Conservation (phyloP, 2,329 filamentous ascomycete genomes). For the Lasiodiplodia hormozganensis region DNA sequence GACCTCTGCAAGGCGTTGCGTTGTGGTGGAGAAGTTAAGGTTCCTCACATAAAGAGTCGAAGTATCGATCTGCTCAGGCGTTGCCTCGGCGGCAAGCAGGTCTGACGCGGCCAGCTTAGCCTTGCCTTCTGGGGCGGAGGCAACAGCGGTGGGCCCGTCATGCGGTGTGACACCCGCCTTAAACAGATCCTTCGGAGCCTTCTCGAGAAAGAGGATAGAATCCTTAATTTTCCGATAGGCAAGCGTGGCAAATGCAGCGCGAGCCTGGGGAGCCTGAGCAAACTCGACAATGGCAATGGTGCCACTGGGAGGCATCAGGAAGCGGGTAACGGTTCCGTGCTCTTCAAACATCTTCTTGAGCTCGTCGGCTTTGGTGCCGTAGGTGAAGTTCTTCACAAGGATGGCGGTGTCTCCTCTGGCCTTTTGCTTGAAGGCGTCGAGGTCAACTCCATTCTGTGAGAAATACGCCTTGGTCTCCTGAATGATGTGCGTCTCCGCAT, state of each 20-base stretch:
- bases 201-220: slow-evolving; percentile 90
- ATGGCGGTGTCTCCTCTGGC: slow-evolving; percentile 87
- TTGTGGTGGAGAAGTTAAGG: slow-evolving; percentile 89
- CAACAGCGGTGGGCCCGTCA: slow-evolving; percentile 38
- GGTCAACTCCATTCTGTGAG: slow-evolving; percentile 82
- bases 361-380: slow-evolving; percentile 80
- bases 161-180: slow-evolving; percentile 33
- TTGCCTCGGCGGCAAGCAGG: slow-evolving; percentile 66
- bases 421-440: slow-evolving; percentile 87
- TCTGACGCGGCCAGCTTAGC: slow-evolving; percentile 72
- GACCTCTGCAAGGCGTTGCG: slow-evolving; percentile 73
- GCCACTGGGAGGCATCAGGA: slow-evolving; percentile 90
- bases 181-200: slow-evolving; percentile 86
- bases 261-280: slow-evolving; percentile 76
- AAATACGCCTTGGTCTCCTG: slow-evolving; percentile 97
- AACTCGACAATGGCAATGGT: slow-evolving; percentile 96
- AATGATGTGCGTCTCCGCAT: slow-evolving; percentile 94
- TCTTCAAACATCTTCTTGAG: slow-evolving; percentile 82
- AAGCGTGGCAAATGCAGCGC: slow-evolving; percentile 81
- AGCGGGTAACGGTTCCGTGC: slow-evolving; percentile 78
- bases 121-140: slow-evolving; percentile 39
- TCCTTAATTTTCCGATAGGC: slow-evolving; percentile 92
- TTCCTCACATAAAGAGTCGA: slow-evolving; percentile 94
- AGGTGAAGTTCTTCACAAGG: slow-evolving; percentile 93
- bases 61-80: slow-evolving; percentile 65